phyloP scores from a whole-genome alignment of 352 stramenopile species.

The Aphanomyces invadans region DNA sequence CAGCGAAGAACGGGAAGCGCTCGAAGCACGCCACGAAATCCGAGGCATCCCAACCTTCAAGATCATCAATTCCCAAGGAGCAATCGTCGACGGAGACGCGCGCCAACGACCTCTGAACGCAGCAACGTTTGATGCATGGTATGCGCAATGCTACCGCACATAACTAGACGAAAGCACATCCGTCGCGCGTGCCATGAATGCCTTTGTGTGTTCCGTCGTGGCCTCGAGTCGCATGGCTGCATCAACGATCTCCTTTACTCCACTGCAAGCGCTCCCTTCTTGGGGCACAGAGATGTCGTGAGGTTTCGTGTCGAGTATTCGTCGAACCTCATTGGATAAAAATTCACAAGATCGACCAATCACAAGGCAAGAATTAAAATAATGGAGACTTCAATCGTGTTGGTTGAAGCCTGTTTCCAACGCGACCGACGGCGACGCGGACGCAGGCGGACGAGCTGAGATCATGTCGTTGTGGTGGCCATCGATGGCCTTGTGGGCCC shows the following conservation, averaged over 20 bases:
- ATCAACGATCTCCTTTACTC: too few species aligned
- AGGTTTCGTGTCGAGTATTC: too few species aligned
- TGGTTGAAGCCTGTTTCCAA: neutral
- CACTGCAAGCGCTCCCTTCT: too few species aligned
- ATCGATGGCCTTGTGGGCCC: neutral
- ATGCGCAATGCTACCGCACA: slow-evolving; percentile 8
- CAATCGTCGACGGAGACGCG: slow-evolving; percentile 11
- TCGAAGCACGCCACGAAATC: slow-evolving; percentile 5
- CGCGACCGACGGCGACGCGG: neutral
- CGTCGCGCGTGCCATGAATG: too few species aligned
- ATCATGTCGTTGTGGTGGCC: slow-evolving; percentile 14
- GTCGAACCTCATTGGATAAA: neutral
- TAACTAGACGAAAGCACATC: slow-evolving; percentile 4
- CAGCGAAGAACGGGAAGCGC: slow-evolving; percentile 1
- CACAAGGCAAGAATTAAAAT: neutral
- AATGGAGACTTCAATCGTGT: neutral
- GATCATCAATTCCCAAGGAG: slow-evolving; percentile 16
- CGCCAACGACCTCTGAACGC: slow-evolving; percentile 11
- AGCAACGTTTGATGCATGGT: slow-evolving; percentile 11
- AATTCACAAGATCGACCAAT: neutral
- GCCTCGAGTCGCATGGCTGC: too few species aligned
- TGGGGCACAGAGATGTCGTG: too few species aligned
- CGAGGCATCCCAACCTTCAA: slow-evolving; percentile 15
- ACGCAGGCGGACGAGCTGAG: neutral
- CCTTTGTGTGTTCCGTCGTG: too few species aligned